These are phyloP conservation scores for Teunomyces tritomae DNA, from an alignment of 805 yeast genomes.

Conservation along the genomic window DNA sequence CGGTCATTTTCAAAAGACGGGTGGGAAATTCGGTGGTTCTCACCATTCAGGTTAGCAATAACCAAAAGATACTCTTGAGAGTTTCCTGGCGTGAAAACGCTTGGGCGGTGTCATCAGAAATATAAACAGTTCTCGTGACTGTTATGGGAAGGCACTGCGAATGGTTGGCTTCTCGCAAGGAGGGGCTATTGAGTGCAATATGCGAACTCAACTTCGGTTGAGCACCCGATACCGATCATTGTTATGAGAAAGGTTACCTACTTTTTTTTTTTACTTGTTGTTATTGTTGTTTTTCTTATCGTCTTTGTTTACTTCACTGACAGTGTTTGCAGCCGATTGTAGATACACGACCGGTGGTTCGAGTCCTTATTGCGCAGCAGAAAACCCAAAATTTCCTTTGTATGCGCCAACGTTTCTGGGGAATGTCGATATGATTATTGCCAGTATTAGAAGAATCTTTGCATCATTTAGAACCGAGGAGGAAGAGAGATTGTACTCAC, in stretches of 20 bases:
- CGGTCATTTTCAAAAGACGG: slow-evolving; percentile 24
- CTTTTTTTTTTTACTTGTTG: slow-evolving; percentile 8
- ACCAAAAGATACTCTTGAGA: slow-evolving; percentile 48
- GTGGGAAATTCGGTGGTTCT: slow-evolving; percentile 69
- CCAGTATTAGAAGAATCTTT: slow-evolving; percentile 74
- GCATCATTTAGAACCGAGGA: slow-evolving; percentile 83
- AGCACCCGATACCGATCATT: slow-evolving; percentile 66
- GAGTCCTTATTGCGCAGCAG: neutral
- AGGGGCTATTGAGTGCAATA: slow-evolving; percentile 59
- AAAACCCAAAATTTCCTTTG: neutral
- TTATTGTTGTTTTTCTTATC: neutral
- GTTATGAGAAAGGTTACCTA: slow-evolving; percentile 42
- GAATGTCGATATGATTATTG: slow-evolving; percentile 49
- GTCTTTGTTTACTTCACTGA: neutral
- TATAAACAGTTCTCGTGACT: slow-evolving; percentile 16
- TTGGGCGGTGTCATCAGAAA: slow-evolving; percentile 59
- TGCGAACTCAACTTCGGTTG: slow-evolving; percentile 41
- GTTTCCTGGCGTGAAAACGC: slow-evolving; percentile 57
- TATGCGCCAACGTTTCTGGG: neutral
- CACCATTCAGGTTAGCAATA: slow-evolving; percentile 39
- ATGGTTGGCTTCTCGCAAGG: slow-evolving; percentile 47
- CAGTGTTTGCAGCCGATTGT: neutral
- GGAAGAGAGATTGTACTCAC: slow-evolving; percentile 73
- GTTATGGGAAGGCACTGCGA: slow-evolving; percentile 56
- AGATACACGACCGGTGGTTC: slow-evolving; percentile 4